Base-by-base conservation (phyloP, 2,329 filamentous ascomycete genomes). In the Stagonosporopsis cucurbitacearum region DNA sequence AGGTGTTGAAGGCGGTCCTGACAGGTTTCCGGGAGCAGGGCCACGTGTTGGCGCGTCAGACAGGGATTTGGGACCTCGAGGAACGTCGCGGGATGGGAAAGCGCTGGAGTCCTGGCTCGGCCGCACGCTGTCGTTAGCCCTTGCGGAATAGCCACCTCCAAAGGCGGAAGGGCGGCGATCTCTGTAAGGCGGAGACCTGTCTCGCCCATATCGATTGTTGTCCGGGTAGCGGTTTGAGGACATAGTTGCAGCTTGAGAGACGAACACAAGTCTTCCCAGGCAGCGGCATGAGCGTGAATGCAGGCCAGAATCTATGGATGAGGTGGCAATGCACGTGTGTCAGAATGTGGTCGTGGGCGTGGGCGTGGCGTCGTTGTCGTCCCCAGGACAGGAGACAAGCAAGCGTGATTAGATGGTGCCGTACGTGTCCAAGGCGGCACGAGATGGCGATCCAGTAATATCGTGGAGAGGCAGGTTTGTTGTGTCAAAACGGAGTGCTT, bases 21-120 rank as follows among this genome's bases (percentile, higher is more conserved):
- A 60, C 4, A 69, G 63, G 6, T 65, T 64, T 23, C 69, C 73
- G 11, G 71, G 57, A 45, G 71, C 67, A 35, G 75, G 71, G n/a
- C 71, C 70, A 48, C 78, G 74, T 44, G n/a, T n/a, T n/a, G 76
- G 70, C 15, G 84, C 26, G 85, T 94, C 90, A 57, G 89, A 84
- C 54, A 92, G 79, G 4, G 90, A 91, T 74, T 93, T 92, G 11
- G 92, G 92, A 0, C 90, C 92, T 52, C 92, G 84, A 3, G 92
- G 92, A 2, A 90, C 88, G 60, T 96, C 91, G 57, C 73, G 62
- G 2, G 71, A 54, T 17, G 67, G 64, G 23, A 74, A 75, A 3
- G 48, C 59, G 40, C 53, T 54, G 5, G 69, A 59, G n/a, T 75
- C 73, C 22, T 63, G 49, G 36, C 65, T 69, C 15, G 69, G 65